A percentile compares a stretch with the other conserved stretches of the same genome.
Conservation (phyloP, 2,329 filamentous ascomycete genomes). For the Claviceps pazoutovae region DNA sequence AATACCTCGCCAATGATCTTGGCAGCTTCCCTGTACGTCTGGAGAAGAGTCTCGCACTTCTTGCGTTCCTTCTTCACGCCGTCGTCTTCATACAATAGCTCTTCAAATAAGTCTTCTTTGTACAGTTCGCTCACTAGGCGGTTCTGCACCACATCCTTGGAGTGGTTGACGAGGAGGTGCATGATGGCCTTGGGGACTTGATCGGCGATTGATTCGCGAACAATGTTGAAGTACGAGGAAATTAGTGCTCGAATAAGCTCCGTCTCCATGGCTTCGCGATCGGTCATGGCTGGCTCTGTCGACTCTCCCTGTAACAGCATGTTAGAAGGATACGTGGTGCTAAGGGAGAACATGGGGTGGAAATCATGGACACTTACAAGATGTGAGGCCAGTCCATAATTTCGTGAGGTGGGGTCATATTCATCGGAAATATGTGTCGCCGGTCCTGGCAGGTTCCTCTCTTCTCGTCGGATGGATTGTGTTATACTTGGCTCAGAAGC, state of each 20-base stretch:
- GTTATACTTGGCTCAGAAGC: constrained; percentile 67
- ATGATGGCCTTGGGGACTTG: constrained; percentile 98
- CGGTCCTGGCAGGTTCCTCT: constrained; percentile 40
- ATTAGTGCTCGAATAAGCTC: constrained; percentile 94
- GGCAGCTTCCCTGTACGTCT: constrained; percentile 92
- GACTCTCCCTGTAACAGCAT: constrained; percentile 33
- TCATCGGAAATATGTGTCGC: constrained; percentile 26
- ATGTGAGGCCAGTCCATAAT: constrained; percentile 32
- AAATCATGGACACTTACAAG: constrained; percentile 36
- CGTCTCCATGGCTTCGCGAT: constrained; percentile 92
- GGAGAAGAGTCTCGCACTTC: constrained; percentile 92
- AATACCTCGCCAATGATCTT: constrained; percentile 97
- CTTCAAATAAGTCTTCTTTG: constrained; percentile 78
- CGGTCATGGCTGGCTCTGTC: constrained; percentile 77
- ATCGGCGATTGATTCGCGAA: constrained; percentile 94
- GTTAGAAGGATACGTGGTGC: background rate
- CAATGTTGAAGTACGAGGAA: constrained; percentile 97
- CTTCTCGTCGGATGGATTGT: constrained; percentile 66
- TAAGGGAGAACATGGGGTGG: background rate
- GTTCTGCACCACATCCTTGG: constrained; percentile 96
- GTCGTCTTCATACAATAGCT: constrained; percentile 94
- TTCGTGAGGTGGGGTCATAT: constrained; percentile 27
- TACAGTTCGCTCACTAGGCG: constrained; percentile 90
- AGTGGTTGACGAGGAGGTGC: constrained; percentile 96
- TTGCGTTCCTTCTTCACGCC: constrained; percentile 93